These are phyloP conservation scores for Eleusine coracana DNA, from an alignment of 176 grass and related monocot species.

Conservation along the genomic window DNA sequence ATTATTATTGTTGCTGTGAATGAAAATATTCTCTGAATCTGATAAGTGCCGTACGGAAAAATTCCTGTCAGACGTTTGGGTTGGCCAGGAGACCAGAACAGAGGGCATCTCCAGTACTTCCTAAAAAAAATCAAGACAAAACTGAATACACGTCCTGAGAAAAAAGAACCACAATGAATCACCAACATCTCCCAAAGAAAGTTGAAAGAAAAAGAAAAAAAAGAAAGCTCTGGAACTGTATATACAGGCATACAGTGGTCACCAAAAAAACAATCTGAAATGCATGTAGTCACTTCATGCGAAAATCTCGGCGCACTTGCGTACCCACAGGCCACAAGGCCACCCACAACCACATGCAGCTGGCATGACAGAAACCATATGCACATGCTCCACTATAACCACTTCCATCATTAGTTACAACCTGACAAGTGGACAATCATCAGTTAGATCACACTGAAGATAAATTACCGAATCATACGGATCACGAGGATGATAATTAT, in stretches of 20 bases:
- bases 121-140: no score
- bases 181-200: no score
- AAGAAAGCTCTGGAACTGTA: neutral
- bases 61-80: no score
- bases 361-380: constrained; percentile 20
- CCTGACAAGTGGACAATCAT: constrained; percentile 7
- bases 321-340: neutral
- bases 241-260: neutral
- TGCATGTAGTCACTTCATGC: neutral
- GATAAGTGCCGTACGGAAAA: no score
- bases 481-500: neutral
- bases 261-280: neutral
- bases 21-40: no score
- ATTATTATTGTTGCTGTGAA: no score
- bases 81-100: no score
- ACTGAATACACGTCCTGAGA: no score
- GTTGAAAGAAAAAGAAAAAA: neutral
- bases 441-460: neutral
- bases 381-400: neutral
- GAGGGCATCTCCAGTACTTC: no score
- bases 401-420: constrained; percentile 33
- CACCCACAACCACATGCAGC: neutral
- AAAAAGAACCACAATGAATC: no score
- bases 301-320: constrained; percentile 18
- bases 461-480: neutral